Evolutionary conservation across 2,329 filamentous ascomycete species (phyloP), one percentile per base, ranked within the genome.

Genomic region (Chalaropsis ovoidea): DNA sequence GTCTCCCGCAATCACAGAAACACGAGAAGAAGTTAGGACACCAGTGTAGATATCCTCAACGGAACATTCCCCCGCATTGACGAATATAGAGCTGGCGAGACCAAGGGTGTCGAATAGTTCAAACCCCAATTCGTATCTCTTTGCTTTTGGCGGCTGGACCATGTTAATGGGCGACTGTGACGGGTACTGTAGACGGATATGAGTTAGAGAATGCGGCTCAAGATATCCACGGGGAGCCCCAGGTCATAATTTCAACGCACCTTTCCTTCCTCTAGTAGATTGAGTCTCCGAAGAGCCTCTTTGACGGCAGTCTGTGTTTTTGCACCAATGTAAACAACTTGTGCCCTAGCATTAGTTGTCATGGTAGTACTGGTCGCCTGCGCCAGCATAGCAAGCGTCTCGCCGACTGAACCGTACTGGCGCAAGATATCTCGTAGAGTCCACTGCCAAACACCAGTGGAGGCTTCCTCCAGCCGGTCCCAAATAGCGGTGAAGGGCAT

Each of bases 331-430:
- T 54, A 54, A 10, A 66, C 35, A 43, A 58, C 41, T n/a, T 58
- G 58, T 7, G 24, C 22, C 7, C 15, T 41, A 3, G 24, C 64
- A 58, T 66, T 47, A n/a, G 61, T 39, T 31, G 39, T 24, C 31
- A 66, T 31, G n/a, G 19, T 56, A 11, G 47, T 62, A 15, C 41
- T 41, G 11, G 60, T 62, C n/a, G 42, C 58, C 47, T 54, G n/a
- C 2, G 27, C 49, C 13, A 66, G 11, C 7, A 58, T 22, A 10
- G 31, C 35, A 15, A 66, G 42, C n/a, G 43, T 62, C 45, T 66
- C 64, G 22, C 43, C 45, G 7, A 66, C 60, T 15, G 41, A 56
- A n/a, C 45, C 58, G 39, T 62, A 66, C 41, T 66, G 64, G 19
- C 61, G 61, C 11, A 66, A 41, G 2, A 63, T 22, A 39, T 66